Evolutionary conservation across 2,329 filamentous ascomycete genomes (phyloP).

Genomic region (Pseudogymnoascus sp.): DNA sequence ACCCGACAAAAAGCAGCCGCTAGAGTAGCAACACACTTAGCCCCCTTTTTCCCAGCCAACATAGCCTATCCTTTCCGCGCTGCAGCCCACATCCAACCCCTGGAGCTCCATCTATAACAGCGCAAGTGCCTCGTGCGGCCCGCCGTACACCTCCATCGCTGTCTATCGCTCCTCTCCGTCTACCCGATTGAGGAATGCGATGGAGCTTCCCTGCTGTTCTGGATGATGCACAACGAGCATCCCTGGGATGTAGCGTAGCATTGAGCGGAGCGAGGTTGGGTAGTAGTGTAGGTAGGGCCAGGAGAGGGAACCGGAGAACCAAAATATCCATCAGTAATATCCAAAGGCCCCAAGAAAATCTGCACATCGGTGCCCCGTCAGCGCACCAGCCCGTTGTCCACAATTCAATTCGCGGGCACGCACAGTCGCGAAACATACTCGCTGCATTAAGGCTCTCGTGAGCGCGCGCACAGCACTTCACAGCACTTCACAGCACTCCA

Average conservation of each 20-base stretch:
- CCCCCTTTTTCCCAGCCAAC: not conserved
- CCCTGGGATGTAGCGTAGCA: not conserved
- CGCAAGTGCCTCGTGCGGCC: not conserved
- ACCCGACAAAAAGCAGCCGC: not conserved
- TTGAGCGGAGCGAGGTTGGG: not conserved
- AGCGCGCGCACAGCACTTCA: not conserved
- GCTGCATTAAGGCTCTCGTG: not conserved
- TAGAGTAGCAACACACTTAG: not conserved
- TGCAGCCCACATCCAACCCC: not conserved
- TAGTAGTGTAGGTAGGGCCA: not conserved
- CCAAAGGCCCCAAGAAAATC: not conserved
- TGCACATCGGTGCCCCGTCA: not conserved
- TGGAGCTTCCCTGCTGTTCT: not conserved
- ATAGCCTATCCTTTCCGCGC: not conserved
- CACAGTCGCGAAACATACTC: not conserved
- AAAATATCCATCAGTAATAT: not conserved
- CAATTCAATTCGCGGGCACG: not conserved
- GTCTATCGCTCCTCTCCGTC: not conserved
- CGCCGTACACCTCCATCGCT: not conserved
- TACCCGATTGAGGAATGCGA: not conserved
- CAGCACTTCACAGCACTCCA: not conserved
- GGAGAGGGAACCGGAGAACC: not conserved
- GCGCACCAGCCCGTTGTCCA: not conserved
- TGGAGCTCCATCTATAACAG: not conserved
- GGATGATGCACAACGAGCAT: slow-evolving; percentile 1